A percentile compares a stretch with the other conserved stretches of the same genome.
These are phyloP conservation scores for Lachancea quebecensis DNA, from an alignment of 805 yeast genomes.

Conservation along the genomic window DNA sequence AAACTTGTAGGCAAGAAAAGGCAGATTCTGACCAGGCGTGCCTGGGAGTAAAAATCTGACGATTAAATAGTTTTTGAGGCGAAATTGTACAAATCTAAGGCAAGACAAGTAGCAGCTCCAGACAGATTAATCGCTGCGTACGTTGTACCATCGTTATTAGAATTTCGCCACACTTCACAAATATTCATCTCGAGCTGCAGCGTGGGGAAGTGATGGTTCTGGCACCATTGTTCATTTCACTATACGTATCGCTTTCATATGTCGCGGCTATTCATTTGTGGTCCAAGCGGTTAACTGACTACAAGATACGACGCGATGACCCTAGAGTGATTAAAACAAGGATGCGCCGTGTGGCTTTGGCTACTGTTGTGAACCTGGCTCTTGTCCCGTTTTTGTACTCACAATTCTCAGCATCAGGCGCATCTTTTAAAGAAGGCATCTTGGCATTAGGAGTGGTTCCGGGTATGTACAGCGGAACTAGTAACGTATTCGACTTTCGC, in stretches of 20 bases:
- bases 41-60: too few relatives aligned
- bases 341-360: slow-evolving; percentile 16
- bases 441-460: slow-evolving; percentile 23
- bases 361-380: slow-evolving; percentile 15
- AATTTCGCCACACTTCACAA: too few relatives aligned
- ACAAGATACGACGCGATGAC: slow-evolving; percentile 26
- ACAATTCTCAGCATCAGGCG: background rate
- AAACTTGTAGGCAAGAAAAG: too few relatives aligned
- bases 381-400: slow-evolving; percentile 16
- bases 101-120: too few relatives aligned
- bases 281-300: slow-evolving; percentile 14
- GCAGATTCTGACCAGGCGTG: too few relatives aligned
- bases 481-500: slow-evolving; percentile 9
- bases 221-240: slow-evolving; percentile 2
- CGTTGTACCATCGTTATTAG: too few relatives aligned
- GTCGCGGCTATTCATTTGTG: slow-evolving; percentile 22
- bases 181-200: too few relatives aligned
- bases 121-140: too few relatives aligned
- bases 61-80: too few relatives aligned
- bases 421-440: slow-evolving; percentile 11
- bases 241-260: slow-evolving; percentile 25
- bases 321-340: slow-evolving; percentile 23
- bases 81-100: too few relatives aligned
- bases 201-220: too few relatives aligned
- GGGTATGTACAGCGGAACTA: slow-evolving; percentile 10